Evolutionary conservation across 352 stramenopile genomes (phyloP).

Genomic region (Phytophthora pisi): DNA sequence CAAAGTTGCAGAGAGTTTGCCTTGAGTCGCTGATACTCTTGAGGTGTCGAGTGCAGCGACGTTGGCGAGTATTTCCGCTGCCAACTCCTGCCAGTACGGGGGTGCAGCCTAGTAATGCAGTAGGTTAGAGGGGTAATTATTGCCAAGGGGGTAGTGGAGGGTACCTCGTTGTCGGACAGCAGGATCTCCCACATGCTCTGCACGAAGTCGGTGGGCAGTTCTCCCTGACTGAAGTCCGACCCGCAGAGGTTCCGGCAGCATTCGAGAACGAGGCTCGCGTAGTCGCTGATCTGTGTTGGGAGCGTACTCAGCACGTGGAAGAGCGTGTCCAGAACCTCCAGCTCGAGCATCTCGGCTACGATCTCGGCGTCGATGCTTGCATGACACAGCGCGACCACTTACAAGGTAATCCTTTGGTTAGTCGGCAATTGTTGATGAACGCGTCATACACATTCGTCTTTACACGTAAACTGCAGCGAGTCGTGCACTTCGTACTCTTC

Average conservation of each 20-base stretch:
- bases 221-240: conserved; percentile 11
- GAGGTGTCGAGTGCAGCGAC: conserved; percentile 30
- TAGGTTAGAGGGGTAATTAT: conserved; percentile 1
- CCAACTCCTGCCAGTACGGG: conserved; percentile 33
- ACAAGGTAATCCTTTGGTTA: not conserved
- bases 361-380: conserved; percentile 61
- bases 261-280: conserved; percentile 46
- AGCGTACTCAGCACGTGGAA: conserved; percentile 36
- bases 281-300: conserved; percentile 18
- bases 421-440: not conserved
- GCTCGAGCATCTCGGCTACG: conserved; percentile 46
- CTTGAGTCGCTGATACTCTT: conserved; percentile 25
- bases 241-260: conserved; percentile 59
- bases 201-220: conserved; percentile 29
- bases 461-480: conserved; percentile 60
- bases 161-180: conserved; percentile 24
- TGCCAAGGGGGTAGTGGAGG: not conserved
- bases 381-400: conserved; percentile 66
- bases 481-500: conserved; percentile 55
- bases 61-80: conserved; percentile 52
- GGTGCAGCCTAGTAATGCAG: not conserved
- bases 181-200: conserved; percentile 36
- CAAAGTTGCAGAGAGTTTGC: conserved; percentile 37
- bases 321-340: conserved; percentile 36
- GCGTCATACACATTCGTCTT: not conserved